Conservation (phyloP, 2,329 filamentous ascomycete genomes). For the Aspergillus udagawae region DNA sequence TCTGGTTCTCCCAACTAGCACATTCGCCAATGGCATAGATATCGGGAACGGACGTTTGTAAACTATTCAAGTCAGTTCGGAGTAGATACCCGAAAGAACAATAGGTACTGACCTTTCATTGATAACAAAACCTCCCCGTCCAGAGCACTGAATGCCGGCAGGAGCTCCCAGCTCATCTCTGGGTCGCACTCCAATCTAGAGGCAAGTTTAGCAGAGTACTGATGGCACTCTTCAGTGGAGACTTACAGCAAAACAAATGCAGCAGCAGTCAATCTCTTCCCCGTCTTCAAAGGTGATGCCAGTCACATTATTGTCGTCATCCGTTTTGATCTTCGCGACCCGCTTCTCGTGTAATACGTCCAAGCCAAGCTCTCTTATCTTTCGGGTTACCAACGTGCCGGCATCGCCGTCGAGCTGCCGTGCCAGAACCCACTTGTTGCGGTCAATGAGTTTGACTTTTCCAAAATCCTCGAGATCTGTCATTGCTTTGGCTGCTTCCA, state of each 20-base stretch:
- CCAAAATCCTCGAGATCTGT: conserved; percentile 73
- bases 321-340: conserved; percentile 67
- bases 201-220: conserved; percentile 1
- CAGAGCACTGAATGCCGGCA: conserved; percentile 68
- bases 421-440: conserved; percentile 77
- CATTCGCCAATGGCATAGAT: conserved; percentile 90
- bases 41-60: conserved; percentile 66
- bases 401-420: conserved; percentile 79
- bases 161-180: conserved; percentile 70
- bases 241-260: conserved; percentile 73
- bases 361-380: conserved; percentile 72
- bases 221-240: background rate
- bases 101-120: conserved; percentile 31
- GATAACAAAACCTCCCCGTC: conserved; percentile 67
- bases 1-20: conserved; percentile 82
- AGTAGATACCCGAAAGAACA: background rate
- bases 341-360: conserved; percentile 75
- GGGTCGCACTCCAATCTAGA: conserved; percentile 70
- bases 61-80: conserved; percentile 18
- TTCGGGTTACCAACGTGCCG: conserved; percentile 74
- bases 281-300: conserved; percentile 80
- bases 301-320: conserved; percentile 62
- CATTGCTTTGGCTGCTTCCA: conserved; percentile 91
- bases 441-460: conserved; percentile 73
- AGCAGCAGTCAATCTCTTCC: conserved; percentile 70